Conservation (phyloP, 805 yeast genomes). For the Candida ponderosae region DNA sequence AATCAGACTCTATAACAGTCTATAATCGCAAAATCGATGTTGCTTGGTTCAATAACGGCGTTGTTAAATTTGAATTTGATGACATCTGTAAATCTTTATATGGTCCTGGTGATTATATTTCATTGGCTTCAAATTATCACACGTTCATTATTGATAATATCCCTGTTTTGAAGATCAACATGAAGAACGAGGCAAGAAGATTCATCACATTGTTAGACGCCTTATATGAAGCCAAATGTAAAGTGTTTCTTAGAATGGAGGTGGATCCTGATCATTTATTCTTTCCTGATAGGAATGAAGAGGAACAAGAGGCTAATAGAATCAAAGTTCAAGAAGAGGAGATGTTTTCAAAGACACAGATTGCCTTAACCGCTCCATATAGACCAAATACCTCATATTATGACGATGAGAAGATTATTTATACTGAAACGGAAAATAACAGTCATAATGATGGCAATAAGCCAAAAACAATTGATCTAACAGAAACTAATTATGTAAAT, state of each 20-base stretch:
- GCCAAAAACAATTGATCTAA: conserved; percentile 9
- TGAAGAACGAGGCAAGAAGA: conserved; percentile 62
- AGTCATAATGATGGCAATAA: conserved; percentile 1
- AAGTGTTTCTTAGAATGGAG: conserved; percentile 44
- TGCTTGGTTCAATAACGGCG: conserved; percentile 33
- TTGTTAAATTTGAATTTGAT: conserved; percentile 42
- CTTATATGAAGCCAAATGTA: conserved; percentile 58
- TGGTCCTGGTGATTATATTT: conserved; percentile 65
- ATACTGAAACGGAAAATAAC: conserved; percentile 14
- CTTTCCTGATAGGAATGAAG: conserved; percentile 44
- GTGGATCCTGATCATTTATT: conserved; percentile 45
- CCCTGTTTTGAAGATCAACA: conserved; percentile 46
- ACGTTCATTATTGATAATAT: conserved; percentile 53
- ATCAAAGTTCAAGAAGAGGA: conserved; percentile 55
- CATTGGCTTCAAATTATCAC: conserved; percentile 52
- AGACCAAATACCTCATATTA: conserved; percentile 64
- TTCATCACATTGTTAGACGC: conserved; percentile 65
- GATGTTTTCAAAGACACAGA: conserved; percentile 57
- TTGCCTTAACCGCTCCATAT: conserved; percentile 55
- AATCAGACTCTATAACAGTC: conserved; percentile 30
- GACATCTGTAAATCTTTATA: conserved; percentile 48
- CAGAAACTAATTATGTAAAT: conserved; percentile 35
- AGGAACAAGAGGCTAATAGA: conserved; percentile 23
- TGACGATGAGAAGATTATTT: conserved; percentile 36
- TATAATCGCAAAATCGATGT: conserved; percentile 47